Evolutionary conservation across 1,284 basidiomycete genomes (phyloP), one percentile per base, ranked within the genome.

Genomic region (Ceratobasidium sp.): DNA sequence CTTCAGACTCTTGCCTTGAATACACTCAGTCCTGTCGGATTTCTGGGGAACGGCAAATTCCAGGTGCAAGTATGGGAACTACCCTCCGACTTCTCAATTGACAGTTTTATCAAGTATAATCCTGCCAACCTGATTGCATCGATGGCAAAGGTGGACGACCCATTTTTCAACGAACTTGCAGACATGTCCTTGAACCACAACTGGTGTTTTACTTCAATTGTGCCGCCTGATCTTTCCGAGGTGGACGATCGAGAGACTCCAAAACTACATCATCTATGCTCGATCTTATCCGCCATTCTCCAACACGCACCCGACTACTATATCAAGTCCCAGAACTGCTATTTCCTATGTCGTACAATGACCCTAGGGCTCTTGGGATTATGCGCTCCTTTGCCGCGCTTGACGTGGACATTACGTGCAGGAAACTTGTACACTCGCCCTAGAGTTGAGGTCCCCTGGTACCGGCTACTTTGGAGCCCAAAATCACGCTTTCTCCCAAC

Each of bases 301-400:
- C 29, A 37, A 19, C 29, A 27, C 3, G 56, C 56, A 39, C 27
- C 9, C 3, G 37, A 59, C 37, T 59, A 59, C 31, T 16, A 3
- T 3, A n/a, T 59, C 5, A 39, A 29, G 14, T 7, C 31, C 27
- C 14, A 59, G 16, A 59, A 37, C n/a, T 59, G 56, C n/a, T 62
- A 62, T 19, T 62, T 62, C 24, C 59, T 62, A 9, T 62, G 59
- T 19, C 59, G 41, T 19, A 62, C 24, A 22, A 8, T 43, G 19
- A 43, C 43, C 4, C 59, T 41, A 2, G 59, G 37, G 39, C 8
- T 62, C 43, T 39, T 24, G 2, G 59, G 24, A 1, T 9, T 62
- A 11, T 62, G 59, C 16, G 22, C 37, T 14, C 59, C 59, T 16
- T 22, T 62, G 37, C 59, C 59, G 16, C 59, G 56, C 11, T 22